Evolutionary conservation across 345 rosid species (phyloP).

Genomic region (Pugionium cornutum): DNA sequence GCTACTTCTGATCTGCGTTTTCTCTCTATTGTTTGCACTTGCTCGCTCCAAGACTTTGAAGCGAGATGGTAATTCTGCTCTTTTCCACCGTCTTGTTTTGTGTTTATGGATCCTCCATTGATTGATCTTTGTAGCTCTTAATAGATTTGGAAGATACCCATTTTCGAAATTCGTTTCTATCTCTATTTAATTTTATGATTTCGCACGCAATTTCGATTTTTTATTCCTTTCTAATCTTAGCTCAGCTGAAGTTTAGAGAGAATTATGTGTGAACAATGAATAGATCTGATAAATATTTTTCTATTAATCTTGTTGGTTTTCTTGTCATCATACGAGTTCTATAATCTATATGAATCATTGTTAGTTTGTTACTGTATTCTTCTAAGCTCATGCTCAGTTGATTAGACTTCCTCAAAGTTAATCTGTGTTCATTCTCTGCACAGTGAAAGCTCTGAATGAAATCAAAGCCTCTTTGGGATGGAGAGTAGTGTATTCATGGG

Average conservation of each 20-base stretch:
- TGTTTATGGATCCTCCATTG: conserved; percentile 13
- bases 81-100: conserved; percentile 4
- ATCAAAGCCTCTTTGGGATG: conserved; percentile 96
- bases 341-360: not conserved
- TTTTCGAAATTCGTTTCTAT: not conserved
- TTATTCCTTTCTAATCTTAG: conserved; percentile 3
- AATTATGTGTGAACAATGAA: conserved; percentile 9
- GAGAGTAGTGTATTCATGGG: conserved; percentile 97
- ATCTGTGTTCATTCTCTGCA: conserved; percentile 11
- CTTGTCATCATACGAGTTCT: not conserved
- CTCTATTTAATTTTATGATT: conserved; percentile 3
- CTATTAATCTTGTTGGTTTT: not conserved
- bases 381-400: conserved; percentile 9
- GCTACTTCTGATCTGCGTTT: conserved; percentile 28
- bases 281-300: conserved; percentile 27
- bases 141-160: conserved; percentile 23
- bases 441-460: conserved; percentile 96
- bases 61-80: conserved; percentile 35
- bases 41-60: conserved; percentile 28
- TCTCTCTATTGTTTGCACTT: conserved; percentile 10
- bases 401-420: not conserved
- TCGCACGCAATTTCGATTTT: not conserved
- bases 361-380: not conserved
- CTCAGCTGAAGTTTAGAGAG: conserved; percentile 19
- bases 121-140: not conserved